These are phyloP conservation scores for Colletotrichum sidae DNA, from an alignment of 2,329 filamentous ascomycete genomes.

Conservation along the genomic window DNA sequence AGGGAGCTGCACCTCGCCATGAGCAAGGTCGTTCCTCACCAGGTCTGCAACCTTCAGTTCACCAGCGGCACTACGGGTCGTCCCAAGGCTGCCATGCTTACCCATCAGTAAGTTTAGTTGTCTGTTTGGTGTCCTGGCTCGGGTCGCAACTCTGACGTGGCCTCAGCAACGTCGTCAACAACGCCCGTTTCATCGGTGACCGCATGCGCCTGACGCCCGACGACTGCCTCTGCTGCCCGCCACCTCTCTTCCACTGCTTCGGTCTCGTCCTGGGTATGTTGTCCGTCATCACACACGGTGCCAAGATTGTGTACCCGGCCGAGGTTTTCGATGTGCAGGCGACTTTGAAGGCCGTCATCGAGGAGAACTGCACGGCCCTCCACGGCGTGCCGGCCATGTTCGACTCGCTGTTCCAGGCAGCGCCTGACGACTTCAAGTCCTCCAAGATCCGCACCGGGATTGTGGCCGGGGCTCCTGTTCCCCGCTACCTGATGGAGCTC, in stretches of 20 bases:
- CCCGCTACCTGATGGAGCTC: slow-evolving; percentile 78
- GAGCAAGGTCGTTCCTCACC: slow-evolving; percentile 68
- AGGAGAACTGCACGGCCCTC: slow-evolving; percentile 78
- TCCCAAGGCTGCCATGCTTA: slow-evolving; percentile 81
- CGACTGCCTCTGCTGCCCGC: slow-evolving; percentile 83
- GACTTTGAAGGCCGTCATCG: slow-evolving; percentile 73
- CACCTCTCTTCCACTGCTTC: slow-evolving; percentile 88
- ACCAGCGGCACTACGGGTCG: slow-evolving; percentile 80
- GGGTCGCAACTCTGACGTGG: slow-evolving; percentile 18
- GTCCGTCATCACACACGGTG: slow-evolving; percentile 78
- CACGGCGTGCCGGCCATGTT: slow-evolving; percentile 91
- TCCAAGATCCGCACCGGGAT: slow-evolving; percentile 78
- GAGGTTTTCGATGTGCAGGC: slow-evolving; percentile 78
- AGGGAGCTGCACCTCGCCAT: slow-evolving; percentile 65
- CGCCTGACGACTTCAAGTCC: slow-evolving; percentile 54
- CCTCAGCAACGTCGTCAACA: slow-evolving; percentile 70
- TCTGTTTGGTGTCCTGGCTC: background rate
- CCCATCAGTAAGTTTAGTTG: slow-evolving; percentile 66
- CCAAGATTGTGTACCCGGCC: slow-evolving; percentile 80
- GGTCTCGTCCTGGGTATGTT: slow-evolving; percentile 82
- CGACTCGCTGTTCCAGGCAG: slow-evolving; percentile 69
- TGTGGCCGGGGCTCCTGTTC: slow-evolving; percentile 82
- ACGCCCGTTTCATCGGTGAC: slow-evolving; percentile 78
- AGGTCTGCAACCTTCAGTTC: slow-evolving; percentile 81
- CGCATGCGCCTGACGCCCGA: slow-evolving; percentile 75